These are phyloP conservation scores for Plasmodium inui DNA, from an alignment of 169 alveolate species.

Conservation along the genomic window DNA sequence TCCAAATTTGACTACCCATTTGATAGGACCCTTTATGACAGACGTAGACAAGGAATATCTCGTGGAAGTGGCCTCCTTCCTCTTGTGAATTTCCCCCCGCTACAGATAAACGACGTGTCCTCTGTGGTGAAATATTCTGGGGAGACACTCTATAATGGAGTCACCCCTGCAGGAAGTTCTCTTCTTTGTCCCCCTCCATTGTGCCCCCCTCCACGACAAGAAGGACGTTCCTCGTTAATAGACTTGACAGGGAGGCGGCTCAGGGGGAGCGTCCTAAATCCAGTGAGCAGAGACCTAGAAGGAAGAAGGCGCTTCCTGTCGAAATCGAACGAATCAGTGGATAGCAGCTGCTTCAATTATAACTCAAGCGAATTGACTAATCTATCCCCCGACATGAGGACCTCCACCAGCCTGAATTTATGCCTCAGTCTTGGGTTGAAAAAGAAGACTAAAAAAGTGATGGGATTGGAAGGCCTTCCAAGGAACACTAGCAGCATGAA, in stretches of 20 bases:
- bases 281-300: not conserved
- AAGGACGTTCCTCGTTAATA: not conserved
- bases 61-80: not conserved
- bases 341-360: not conserved
- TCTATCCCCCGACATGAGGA: not conserved
- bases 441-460: not conserved
- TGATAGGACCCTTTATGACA: not conserved
- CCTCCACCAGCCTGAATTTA: not conserved
- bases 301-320: not conserved
- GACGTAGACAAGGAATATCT: not conserved
- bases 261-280: not conserved
- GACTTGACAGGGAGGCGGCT: not conserved
- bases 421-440: not conserved
- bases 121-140: not conserved
- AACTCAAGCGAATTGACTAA: not conserved
- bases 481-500: not conserved
- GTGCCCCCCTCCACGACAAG: not conserved
- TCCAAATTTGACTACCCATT: not conserved
- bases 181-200: not conserved
- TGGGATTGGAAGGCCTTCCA: not conserved
- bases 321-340: not conserved
- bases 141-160: not conserved
- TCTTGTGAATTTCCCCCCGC: not conserved
- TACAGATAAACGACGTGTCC: not conserved
- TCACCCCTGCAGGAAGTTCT: not conserved